Percentiles rank a stretch among this genome's conserved stretches.
Conservation (phyloP, 495 filamentous ascomycete genomes). For the Daldinia childiae region DNA sequence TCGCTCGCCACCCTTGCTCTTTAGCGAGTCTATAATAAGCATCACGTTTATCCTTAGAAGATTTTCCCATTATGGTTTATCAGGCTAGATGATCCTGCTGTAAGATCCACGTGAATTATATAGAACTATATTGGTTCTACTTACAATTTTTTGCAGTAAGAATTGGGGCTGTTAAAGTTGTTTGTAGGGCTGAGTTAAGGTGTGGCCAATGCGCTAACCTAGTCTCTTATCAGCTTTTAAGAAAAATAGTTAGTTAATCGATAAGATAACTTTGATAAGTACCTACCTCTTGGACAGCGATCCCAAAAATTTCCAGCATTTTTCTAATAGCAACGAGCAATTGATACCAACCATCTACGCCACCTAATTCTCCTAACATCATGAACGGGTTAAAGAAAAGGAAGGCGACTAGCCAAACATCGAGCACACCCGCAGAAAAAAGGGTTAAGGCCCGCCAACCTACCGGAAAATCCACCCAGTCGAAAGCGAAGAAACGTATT, state of each 20-base stretch:
- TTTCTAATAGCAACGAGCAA: slow-evolving; percentile 4
- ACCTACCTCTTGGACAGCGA: slow-evolving; percentile 10
- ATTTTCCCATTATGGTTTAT: slow-evolving; percentile 80
- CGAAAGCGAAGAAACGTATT: slow-evolving; percentile 49
- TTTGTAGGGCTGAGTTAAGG: slow-evolving; percentile 44
- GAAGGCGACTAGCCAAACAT: slow-evolving; percentile 49
- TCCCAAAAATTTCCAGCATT: slow-evolving; percentile 41
- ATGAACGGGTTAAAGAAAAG: slow-evolving; percentile 57
- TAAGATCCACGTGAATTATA: neutral
- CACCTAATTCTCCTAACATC: slow-evolving; percentile 11
- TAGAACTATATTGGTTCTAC: slow-evolving; percentile 7
- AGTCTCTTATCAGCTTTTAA: neutral
- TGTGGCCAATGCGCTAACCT: slow-evolving; percentile 25
- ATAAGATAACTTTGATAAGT: slow-evolving; percentile 25
- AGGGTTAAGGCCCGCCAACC: slow-evolving; percentile 53
- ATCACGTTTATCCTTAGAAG: slow-evolving; percentile 98
- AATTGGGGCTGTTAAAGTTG: neutral
- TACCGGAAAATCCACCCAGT: slow-evolving; percentile 21
- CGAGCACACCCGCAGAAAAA: slow-evolving; percentile 55
- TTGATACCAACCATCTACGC: neutral
- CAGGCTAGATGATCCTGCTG: neutral
- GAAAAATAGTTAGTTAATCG: neutral
- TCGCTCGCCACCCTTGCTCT: slow-evolving; percentile 97
- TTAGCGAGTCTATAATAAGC: slow-evolving; percentile 97
- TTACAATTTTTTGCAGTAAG: slow-evolving; percentile 14